These are phyloP conservation scores for Hansenula lynferdii DNA, from an alignment of 1,139 yeast genomes.

Conservation along the genomic window DNA sequence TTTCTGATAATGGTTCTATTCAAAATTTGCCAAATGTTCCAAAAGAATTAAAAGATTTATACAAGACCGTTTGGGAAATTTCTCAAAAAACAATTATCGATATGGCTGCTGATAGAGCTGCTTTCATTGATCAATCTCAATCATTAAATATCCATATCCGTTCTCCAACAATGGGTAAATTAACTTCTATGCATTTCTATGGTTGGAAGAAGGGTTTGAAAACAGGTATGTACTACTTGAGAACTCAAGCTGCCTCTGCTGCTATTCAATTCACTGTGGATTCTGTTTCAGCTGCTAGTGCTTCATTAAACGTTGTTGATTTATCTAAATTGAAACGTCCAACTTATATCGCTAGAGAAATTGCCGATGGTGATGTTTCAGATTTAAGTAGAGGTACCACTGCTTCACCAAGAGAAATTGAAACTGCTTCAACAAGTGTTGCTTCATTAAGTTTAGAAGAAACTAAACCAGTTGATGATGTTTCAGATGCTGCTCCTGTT, in stretches of 20 bases:
- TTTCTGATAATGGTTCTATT: conserved; percentile 81
- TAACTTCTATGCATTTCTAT: conserved; percentile 96
- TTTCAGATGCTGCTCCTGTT: no score
- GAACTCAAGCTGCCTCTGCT: conserved; percentile 93
- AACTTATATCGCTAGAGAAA: conserved; percentile 36
- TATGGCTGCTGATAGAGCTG: conserved; percentile 94
- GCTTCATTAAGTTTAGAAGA: conserved; percentile 28
- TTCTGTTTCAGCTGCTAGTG: conserved; percentile 44
- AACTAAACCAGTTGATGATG: conserved; percentile 4
- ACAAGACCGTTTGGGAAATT: conserved; percentile 96
- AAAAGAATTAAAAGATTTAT: conserved; percentile 65
- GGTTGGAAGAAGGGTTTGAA: conserved; percentile 97
- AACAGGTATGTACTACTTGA: conserved; percentile 96
- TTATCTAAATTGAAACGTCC: conserved; percentile 54
- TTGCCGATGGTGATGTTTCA: conserved; percentile 23
- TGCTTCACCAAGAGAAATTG: conserved; percentile 20
- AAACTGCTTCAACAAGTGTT: conserved; percentile 25
- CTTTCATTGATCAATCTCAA: conserved; percentile 93
- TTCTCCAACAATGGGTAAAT: conserved; percentile 87
- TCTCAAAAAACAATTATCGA: conserved; percentile 86
- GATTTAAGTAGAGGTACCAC: conserved; percentile 21
- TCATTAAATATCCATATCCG: conserved; percentile 81
- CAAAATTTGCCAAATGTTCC: conserved; percentile 78
- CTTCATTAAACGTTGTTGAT: conserved; percentile 48
- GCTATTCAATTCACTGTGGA: conserved; percentile 93